Percentiles rank a stretch among this genome's conserved stretches.
phyloP scores from a whole-genome alignment of 495 filamentous ascomycete species.

The Aspergillus diversus region DNA sequence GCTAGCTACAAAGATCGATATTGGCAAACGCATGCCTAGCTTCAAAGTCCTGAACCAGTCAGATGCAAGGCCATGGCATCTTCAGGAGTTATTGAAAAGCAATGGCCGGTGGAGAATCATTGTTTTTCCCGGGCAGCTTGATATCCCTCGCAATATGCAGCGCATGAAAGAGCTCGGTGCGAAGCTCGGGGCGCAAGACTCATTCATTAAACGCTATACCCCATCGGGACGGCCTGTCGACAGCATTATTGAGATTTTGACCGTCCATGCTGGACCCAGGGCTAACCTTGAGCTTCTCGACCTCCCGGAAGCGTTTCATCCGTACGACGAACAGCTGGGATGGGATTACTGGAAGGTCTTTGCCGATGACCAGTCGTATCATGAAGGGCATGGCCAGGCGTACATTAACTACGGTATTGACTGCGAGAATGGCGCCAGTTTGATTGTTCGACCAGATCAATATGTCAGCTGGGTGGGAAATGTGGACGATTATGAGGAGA shows the following conservation, averaged over 20 bases:
- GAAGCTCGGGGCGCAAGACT: too few species aligned
- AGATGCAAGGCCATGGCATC: constrained; percentile 59
- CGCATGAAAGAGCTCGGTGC: too few species aligned
- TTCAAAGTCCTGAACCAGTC: constrained; percentile 60
- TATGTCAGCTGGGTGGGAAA: not conserved
- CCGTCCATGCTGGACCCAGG: not conserved
- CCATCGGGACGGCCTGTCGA: too few species aligned
- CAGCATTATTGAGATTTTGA: too few species aligned
- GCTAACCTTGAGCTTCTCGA: not conserved
- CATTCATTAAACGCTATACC: too few species aligned
- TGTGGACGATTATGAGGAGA: too few species aligned
- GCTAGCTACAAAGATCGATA: constrained; percentile 42
- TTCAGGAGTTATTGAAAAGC: constrained; percentile 45
- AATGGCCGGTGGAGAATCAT: constrained; percentile 65
- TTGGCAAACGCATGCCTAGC: constrained; percentile 57
- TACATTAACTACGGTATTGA: not conserved
- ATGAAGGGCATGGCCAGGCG: not conserved
- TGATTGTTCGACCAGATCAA: not conserved
- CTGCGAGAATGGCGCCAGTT: not conserved
- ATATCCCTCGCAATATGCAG: too few species aligned
- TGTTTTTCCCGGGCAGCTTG: constrained; percentile 56
- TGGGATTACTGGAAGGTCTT: not conserved
- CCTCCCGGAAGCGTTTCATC: not conserved
- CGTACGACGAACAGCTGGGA: not conserved
- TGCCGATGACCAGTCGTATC: not conserved